Base-by-base conservation (phyloP, 2,329 filamentous ascomycete species). In the Botrytis galanthina region DNA sequence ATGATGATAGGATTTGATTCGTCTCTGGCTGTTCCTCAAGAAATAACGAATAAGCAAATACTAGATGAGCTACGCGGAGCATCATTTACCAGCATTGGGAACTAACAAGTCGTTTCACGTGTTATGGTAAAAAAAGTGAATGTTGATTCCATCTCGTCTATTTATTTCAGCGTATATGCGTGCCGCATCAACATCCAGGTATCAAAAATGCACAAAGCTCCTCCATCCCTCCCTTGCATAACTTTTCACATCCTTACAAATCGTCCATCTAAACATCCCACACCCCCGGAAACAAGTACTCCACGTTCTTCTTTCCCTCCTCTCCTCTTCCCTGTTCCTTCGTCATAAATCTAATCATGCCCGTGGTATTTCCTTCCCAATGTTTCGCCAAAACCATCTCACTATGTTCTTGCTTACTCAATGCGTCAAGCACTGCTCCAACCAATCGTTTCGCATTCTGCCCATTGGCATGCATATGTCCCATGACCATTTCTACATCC, bases 401-500 rank as follows among this genome's bases (percentile, higher is more conserved):
- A 72, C 83, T 85, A 83, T 97, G 89, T 81, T 95, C 92, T 74
- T 93, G 87, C 81, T 92, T 91, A 79, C 89, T 90, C 78, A 98
- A 86, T 83, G 94, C 91, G 82, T 98, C 93, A 72, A 99, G 86
- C 62, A 98, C 94, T 46, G 93, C 93, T 51, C 90, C 93, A 48
- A 99, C 91, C 73, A 98, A 91, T 70, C 90, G 87, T 82, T 92
- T 91, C 48, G 96, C 96, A 80, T 98, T 99, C 81, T 91, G 87
- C 70, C 93, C 88, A 83, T 99, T 99, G 77, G 94, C 92, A 81
- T 92, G 92, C 96, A 99, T 99, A 84, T 97, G 93, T 75, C 90
- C 92, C 90, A 97, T 93, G 73, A 99, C 96, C 93, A 98, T 97
- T 83, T 95, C 93, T 35, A 99, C 96, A 75, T 94, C 95, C 75